A percentile compares a stretch with the other conserved stretches of the same genome.
Conservation (phyloP, 2,329 filamentous ascomycete species). For the Exophiala sp. region DNA sequence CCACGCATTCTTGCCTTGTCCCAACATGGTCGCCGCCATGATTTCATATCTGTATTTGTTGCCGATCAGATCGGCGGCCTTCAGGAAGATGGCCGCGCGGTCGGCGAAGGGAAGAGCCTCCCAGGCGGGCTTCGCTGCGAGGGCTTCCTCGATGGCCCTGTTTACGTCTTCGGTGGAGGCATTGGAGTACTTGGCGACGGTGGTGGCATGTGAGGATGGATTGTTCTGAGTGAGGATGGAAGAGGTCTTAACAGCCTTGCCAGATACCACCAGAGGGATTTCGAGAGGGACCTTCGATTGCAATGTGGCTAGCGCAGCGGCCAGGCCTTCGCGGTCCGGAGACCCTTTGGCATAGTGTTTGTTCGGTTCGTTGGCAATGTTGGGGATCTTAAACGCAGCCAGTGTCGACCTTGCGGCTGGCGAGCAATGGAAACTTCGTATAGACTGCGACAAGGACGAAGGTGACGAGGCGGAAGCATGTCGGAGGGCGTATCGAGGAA, state of each 20-base stretch:
- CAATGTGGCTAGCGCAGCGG: constrained; percentile 64
- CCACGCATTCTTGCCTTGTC: constrained; percentile 97
- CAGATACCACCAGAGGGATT: constrained; percentile 76
- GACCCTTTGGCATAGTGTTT: constrained; percentile 86
- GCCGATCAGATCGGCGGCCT: constrained; percentile 84
- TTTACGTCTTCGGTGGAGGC: constrained; percentile 71
- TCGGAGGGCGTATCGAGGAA: constrained; percentile 8
- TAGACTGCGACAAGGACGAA: constrained; percentile 8
- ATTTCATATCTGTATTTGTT: constrained; percentile 95
- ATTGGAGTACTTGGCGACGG: constrained; percentile 77
- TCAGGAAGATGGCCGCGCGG: constrained; percentile 87
- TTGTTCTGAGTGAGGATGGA: constrained; percentile 67
- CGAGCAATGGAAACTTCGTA: constrained; percentile 15
- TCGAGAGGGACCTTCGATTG: constrained; percentile 65
- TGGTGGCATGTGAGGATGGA: constrained; percentile 70
- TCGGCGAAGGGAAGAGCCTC: constrained; percentile 82
- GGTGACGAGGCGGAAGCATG: constrained; percentile 1
- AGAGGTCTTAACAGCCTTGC: constrained; percentile 67
- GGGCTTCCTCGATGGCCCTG: constrained; percentile 72
- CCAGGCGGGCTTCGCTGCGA: constrained; percentile 82
- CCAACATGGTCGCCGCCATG: constrained; percentile 92
- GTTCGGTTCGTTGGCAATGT: constrained; percentile 90
- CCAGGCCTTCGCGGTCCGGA: constrained; percentile 67
- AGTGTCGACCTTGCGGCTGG: constrained; percentile 50
- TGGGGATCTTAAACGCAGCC: constrained; percentile 81